These are phyloP conservation scores for Atkinsonella texensis DNA, from an alignment of 2,329 filamentous ascomycete genomes.

Conservation along the genomic window DNA sequence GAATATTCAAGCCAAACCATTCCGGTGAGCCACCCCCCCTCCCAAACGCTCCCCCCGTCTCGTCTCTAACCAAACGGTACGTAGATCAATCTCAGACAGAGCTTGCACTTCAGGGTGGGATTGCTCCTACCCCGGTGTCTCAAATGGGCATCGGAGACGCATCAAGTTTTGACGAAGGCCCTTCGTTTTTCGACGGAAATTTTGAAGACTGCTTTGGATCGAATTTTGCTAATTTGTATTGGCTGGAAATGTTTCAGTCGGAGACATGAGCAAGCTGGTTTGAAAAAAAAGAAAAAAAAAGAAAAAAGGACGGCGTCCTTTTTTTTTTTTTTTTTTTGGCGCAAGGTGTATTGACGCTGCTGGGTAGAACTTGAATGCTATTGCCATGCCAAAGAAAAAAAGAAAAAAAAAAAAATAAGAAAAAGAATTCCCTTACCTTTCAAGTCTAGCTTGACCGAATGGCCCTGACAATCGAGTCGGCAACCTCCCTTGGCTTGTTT, in stretches of 20 bases:
- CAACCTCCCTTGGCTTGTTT: neutral
- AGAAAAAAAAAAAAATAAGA: too few relatives aligned
- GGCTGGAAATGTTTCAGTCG: constrained; percentile 1
- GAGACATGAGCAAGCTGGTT: neutral
- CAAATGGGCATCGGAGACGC: neutral
- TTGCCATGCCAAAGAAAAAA: too few relatives aligned
- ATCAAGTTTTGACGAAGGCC: neutral
- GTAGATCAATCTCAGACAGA: neutral
- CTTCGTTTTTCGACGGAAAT: neutral
- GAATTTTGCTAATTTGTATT: neutral
- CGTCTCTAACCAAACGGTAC: neutral
- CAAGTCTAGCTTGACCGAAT: neutral
- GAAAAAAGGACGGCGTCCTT: too few relatives aligned
- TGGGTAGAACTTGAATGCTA: too few relatives aligned
- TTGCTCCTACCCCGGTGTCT: neutral
- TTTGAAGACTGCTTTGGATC: neutral
- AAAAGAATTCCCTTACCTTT: too few relatives aligned
- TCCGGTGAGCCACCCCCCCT: neutral
- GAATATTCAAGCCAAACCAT: neutral
- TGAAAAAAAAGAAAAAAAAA: neutral
- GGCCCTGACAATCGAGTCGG: neutral
- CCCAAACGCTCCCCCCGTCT: neutral
- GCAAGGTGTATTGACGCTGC: too few relatives aligned
- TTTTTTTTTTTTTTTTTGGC: too few relatives aligned
- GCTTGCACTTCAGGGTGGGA: neutral